phyloP scores from a whole-genome alignment of 164 flowering plant species.

The Hamamelis virginiana region DNA sequence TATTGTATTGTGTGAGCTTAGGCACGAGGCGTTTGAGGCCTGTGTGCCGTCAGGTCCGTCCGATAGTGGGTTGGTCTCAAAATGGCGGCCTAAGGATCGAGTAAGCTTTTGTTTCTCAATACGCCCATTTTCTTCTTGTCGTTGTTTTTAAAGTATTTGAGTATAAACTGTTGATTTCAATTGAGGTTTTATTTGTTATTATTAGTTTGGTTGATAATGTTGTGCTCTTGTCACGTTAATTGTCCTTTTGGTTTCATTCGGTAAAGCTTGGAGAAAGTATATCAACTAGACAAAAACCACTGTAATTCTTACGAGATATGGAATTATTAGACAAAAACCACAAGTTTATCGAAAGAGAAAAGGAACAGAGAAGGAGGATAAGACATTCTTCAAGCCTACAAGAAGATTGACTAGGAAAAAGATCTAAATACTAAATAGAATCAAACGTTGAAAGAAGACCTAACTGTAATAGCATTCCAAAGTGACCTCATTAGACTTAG shows the following conservation, averaged over 20 bases:
- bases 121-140: background rate
- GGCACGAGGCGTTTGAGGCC: slow-evolving; percentile 82
- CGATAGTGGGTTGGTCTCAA: slow-evolving; percentile 76
- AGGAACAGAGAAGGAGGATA: too few relatives aligned
- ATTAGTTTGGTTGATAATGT: background rate
- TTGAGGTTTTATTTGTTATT: background rate
- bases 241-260: background rate
- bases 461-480: too few relatives aligned
- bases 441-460: too few relatives aligned
- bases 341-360: background rate
- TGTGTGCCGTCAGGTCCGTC: slow-evolving; percentile 62
- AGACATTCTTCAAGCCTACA: too few relatives aligned
- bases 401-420: too few relatives aligned
- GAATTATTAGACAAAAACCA: background rate
- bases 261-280: background rate
- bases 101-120: slow-evolving; percentile 36
- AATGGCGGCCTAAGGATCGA: slow-evolving; percentile 88
- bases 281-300: background rate
- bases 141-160: background rate
- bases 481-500: too few relatives aligned
- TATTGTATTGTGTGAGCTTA: slow-evolving; percentile 67
- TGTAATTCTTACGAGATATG: background rate
- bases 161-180: background rate
- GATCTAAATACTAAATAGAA: too few relatives aligned
- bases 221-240: background rate